Percentiles rank a stretch among this genome's conserved stretches.
Conservation (phyloP, 176 grass and related monocot species). For the Sorghum bicolor region Sorghum_bicolor_NCBIv3 NC_012879.2:60552501-60553000, state of each 20-base stretch:
- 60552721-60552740: slow-evolving; percentile 23
- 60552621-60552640: slow-evolving; percentile 15
- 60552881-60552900: background rate
- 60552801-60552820: slow-evolving; percentile 66
- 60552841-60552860: slow-evolving; percentile 76
- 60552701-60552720: background rate
- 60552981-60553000: background rate
- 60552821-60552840: slow-evolving; percentile 48
- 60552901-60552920: background rate
- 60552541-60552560: slow-evolving; percentile 32
- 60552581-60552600: slow-evolving; percentile 40
- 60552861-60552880: slow-evolving; percentile 54
- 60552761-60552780: slow-evolving; percentile 48
- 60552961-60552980: background rate
- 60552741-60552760: slow-evolving; percentile 14
- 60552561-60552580: slow-evolving; percentile 31
- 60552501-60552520: too few relatives aligned
- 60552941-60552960: background rate
- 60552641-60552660: background rate
- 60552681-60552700: background rate
- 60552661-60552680: background rate
- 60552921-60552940: background rate
- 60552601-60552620: slow-evolving; percentile 12
- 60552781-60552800: slow-evolving; percentile 59
- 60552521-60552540: background rate